Evolutionary conservation across 768 basidiomycete species (phyloP).

Genomic region (Obba rivulosa): DNA sequence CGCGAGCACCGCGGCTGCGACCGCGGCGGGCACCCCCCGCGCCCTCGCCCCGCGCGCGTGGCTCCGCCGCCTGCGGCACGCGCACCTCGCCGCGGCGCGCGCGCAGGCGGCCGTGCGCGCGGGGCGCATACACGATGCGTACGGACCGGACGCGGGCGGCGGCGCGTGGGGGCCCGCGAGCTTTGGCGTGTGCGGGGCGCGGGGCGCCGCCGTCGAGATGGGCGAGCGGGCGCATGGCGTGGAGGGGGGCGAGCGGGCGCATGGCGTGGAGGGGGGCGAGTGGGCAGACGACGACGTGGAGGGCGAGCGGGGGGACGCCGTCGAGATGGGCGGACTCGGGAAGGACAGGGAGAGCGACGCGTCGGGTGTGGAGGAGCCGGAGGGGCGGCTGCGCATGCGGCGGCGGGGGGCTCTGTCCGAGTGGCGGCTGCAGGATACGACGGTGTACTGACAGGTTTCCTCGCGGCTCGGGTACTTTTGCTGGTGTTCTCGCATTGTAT

Average conservation of each 20-base stretch:
- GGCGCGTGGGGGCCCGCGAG: constrained; percentile 16
- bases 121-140: constrained; percentile 60
- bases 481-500: neutral
- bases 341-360: neutral
- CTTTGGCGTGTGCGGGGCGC: constrained; percentile 6
- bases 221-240: too few relatives aligned
- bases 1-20: neutral
- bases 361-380: neutral
- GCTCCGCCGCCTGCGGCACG: constrained; percentile 54
- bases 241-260: too few relatives aligned
- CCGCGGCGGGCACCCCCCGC: neutral
- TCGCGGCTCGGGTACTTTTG: neutral
- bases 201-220: neutral
- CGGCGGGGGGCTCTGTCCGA: constrained; percentile 76
- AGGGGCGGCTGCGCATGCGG: constrained; percentile 34
- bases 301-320: too few relatives aligned
- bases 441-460: constrained; percentile 43
- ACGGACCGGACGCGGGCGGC: constrained; percentile 38
- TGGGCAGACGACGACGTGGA: too few relatives aligned
- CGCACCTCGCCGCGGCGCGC: constrained; percentile 66
- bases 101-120: constrained; percentile 64
- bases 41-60: neutral
- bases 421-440: constrained; percentile 77
- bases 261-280: too few relatives aligned
- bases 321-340: too few relatives aligned